Percentiles rank a stretch among this genome's conserved stretches.
These are phyloP conservation scores for Penicillium aurantiogriseum DNA, from an alignment of 2,329 filamentous ascomycete species.

Conservation along the genomic window DNA sequence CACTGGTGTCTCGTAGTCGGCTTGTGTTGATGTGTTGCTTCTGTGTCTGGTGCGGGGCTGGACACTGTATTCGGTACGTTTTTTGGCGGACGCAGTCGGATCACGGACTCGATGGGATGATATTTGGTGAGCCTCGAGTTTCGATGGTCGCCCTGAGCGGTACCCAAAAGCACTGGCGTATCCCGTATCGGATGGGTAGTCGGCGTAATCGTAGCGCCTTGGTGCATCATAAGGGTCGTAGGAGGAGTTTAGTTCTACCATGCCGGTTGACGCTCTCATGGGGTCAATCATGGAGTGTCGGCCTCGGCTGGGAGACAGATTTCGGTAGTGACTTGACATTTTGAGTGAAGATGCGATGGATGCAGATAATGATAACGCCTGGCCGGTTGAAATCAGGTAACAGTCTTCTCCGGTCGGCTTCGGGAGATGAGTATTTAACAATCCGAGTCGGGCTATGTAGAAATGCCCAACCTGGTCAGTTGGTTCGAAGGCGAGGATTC, in stretches of 20 bases:
- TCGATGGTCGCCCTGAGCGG: constrained; percentile 24
- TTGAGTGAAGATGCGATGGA: constrained; percentile 17
- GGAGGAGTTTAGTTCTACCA: constrained; percentile 35
- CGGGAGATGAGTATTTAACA: not conserved
- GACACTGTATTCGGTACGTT: constrained; percentile 39
- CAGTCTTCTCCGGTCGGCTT: not conserved
- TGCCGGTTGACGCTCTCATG: constrained; percentile 43
- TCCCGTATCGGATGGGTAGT: constrained; percentile 34
- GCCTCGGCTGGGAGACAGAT: constrained; percentile 34
- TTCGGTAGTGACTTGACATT: constrained; percentile 35
- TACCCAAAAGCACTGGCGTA: constrained; percentile 31
- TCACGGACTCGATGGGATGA: constrained; percentile 35
- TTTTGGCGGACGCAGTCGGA: constrained; percentile 31
- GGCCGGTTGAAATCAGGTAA: not conserved
- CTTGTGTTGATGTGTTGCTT: constrained; percentile 35
- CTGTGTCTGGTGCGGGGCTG: constrained; percentile 33
- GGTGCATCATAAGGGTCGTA: constrained; percentile 36
- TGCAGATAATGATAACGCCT: not conserved
- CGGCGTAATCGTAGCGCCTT: constrained; percentile 30
- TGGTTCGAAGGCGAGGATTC: not conserved
- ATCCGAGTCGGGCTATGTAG: not conserved
- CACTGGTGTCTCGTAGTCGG: constrained; percentile 29
- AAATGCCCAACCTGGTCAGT: constrained; percentile 4
- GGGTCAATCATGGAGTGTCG: constrained; percentile 35
- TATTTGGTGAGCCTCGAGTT: constrained; percentile 36